Evolutionary conservation across 345 rosid species (phyloP), one percentile per base, ranked within the genome.

Genomic region (Viola odorata): DNA sequence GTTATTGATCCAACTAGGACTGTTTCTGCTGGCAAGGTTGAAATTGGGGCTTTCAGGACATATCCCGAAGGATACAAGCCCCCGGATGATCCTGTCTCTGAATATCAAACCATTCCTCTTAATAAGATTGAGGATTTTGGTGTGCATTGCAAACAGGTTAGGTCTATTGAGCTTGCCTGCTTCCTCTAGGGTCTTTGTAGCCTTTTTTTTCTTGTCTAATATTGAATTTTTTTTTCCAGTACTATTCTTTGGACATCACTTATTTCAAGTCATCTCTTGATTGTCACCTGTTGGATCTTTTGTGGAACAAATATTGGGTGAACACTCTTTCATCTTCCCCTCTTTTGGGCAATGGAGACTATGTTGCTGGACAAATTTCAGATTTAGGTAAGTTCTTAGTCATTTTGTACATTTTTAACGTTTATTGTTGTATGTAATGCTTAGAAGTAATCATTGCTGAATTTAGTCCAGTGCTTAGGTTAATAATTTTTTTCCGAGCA

Each of bases 1-100:
- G 99, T 95, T 47, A 91, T 95, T 45, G 98, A 95, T 75, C 99
- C 99, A 7, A 95, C 98, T 9, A 88, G 99, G 83, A 95, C 99
- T 67, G 98, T 91, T 53, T 91, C 99, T 4, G 99, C 99, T 74
- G 99, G 99, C 57, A 95, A 95, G 82, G 99, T 95, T 59, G 99
- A 95, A 85, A 95, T 95, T 60, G 99, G 98, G 63, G 96, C 99
- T 15, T 91, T 91, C 71, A 84, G 98, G 76, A 91, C 99, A n/a
- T 91, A 95, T 62, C 96, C 98, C 0, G 91, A 95, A 23, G 96
- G 96, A 57, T 84, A 88, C 71, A 88, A 83, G 69, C 91, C 96
- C 57, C 80, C 79, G 0, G 88, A 88, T 80, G 91, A 84, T 42
- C 87, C 88, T 55, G 85, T 84, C 55, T 84, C 91, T 36, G 96